Base-by-base conservation (phyloP, 2,329 filamentous ascomycete species). In the Cephalotrichum gorgonifer region DNA sequence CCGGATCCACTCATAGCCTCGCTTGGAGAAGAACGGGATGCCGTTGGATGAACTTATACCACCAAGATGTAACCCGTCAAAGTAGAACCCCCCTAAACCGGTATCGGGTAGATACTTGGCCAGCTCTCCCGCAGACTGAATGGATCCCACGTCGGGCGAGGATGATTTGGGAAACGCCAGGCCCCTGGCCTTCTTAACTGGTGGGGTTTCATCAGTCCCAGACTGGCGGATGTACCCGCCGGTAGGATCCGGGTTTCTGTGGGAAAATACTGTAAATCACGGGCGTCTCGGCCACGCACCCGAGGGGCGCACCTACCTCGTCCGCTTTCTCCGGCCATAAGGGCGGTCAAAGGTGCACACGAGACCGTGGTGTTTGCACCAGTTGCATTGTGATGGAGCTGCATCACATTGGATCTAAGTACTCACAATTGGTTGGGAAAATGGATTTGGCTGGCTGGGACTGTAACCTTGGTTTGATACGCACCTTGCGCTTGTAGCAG, bases 361-460 rank as follows among this genome's bases (percentile, higher is more conserved):
- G 15, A 51, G 35, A 38, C 46, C 43, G 35, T 51, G 50, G 22
- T 41, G 41, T n/a, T 31, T 42, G 47, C 50, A 51, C 50, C 50
- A 51, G 17, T 51, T 47, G 31, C 50, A 51, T 51, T 28, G 28
- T 35, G 46, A 27, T 25, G 50, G 6, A 8, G 30, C 11, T 35
- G 23, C 27, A 48, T 49, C 22, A 46, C 50, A 51, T 43, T 51
- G 50, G 20, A 51, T 51, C 50, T 51, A 27, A 9, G 12, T 20
- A 39, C n/a, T 22, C 17, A 5, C 9, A 11, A 39, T 20, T 22
- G n/a, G n/a, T n/a, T n/a, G n/a, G n/a, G n/a, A n/a, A 20, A 5
- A 7, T 20, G 3, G 17, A 20, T 39, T 20, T 39, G n/a, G n/a
- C n/a, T n/a, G n/a, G n/a, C n/a, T 3, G 17, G n/a, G 5, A 22